Evolutionary conservation across 345 rosid species (phyloP).

Genomic region (Gossypium thurberi): DNA sequence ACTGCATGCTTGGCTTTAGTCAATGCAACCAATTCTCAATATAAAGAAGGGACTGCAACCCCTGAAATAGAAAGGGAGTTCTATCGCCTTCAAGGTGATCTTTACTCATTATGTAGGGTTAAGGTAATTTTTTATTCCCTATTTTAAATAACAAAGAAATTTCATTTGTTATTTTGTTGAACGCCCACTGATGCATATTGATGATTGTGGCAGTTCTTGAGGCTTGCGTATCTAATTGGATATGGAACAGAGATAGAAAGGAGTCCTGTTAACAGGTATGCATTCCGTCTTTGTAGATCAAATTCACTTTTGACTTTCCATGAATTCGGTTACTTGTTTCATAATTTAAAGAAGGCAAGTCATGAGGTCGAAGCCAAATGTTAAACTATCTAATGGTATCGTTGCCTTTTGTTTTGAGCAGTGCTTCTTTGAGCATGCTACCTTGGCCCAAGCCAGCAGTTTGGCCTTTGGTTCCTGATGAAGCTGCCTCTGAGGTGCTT

Average conservation of each 20-base stretch:
- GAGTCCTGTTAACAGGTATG: conserved; percentile 92
- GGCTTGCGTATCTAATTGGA: conserved; percentile 91
- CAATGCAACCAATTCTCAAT: conserved; percentile 59
- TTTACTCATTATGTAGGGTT: conserved; percentile 78
- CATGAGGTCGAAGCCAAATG: not conserved
- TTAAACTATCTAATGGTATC: not conserved
- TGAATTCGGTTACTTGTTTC: not conserved
- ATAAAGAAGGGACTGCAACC: conserved; percentile 54
- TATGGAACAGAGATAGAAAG: conserved; percentile 82
- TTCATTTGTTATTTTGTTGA: not conserved
- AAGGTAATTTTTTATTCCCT: conserved; percentile 48
- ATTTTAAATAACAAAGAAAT: not conserved
- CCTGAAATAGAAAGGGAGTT: conserved; percentile 87
- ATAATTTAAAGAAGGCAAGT: not conserved
- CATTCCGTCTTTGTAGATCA: conserved; percentile 8
- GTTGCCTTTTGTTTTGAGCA: conserved; percentile 33
- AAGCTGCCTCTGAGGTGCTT: conserved; percentile 79
- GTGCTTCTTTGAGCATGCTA: conserved; percentile 97
- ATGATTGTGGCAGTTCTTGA: conserved; percentile 71
- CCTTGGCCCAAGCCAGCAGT: conserved; percentile 97
- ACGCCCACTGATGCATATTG: conserved; percentile 19
- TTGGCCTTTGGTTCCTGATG: conserved; percentile 89
- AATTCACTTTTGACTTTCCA: not conserved
- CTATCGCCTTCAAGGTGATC: conserved; percentile 89
- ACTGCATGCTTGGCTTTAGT: conserved; percentile 81